A percentile compares a stretch with the other conserved stretches of the same genome.
phyloP scores from a whole-genome alignment of 176 grass and related monocot species.

The Paspalum vaginatum region DNA sequence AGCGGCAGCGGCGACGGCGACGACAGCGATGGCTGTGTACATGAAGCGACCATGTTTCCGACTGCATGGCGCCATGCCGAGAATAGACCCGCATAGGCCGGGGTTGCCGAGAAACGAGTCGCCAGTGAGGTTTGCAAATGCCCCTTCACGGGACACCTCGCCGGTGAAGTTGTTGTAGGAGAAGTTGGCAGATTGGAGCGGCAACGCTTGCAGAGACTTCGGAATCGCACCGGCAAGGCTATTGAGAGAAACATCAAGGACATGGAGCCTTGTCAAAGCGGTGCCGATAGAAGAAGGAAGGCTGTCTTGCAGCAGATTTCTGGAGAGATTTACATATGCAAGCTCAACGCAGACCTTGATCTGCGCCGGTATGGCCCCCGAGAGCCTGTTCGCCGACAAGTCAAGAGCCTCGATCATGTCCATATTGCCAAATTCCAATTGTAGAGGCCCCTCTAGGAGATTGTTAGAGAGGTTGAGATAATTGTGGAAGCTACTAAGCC shows the following conservation, averaged over 20 bases:
- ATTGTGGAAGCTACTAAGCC: conserved; percentile 41
- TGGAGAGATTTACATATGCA: conserved; percentile 58
- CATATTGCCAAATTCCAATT: conserved; percentile 60
- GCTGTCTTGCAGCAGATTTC: conserved; percentile 50
- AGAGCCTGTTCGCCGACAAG: conserved; percentile 62
- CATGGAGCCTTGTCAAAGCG: conserved; percentile 49
- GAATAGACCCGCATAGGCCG: conserved; percentile 59
- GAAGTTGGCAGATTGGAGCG: conserved; percentile 54
- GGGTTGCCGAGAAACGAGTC: conserved; percentile 64
- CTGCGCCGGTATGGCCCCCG: conserved; percentile 45
- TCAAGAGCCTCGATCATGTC: conserved; percentile 50
- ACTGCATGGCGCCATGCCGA: conserved; percentile 36
- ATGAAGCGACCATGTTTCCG: conserved; percentile 18
- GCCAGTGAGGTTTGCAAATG: conserved; percentile 42
- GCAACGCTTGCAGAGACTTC: conserved; percentile 45
- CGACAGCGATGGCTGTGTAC: background rate
- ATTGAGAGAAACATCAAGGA: conserved; percentile 69
- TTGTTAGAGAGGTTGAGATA: conserved; percentile 78
- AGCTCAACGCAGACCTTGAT: conserved; percentile 49
- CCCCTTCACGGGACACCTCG: conserved; percentile 45
- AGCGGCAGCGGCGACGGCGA: background rate
- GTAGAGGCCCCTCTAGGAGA: conserved; percentile 55
- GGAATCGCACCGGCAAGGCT: conserved; percentile 51
- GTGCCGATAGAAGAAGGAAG: conserved; percentile 52
- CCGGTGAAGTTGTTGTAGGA: conserved; percentile 72